phyloP scores from a whole-genome alignment of 257 asterid species.

The Henckelia pumila region DNA sequence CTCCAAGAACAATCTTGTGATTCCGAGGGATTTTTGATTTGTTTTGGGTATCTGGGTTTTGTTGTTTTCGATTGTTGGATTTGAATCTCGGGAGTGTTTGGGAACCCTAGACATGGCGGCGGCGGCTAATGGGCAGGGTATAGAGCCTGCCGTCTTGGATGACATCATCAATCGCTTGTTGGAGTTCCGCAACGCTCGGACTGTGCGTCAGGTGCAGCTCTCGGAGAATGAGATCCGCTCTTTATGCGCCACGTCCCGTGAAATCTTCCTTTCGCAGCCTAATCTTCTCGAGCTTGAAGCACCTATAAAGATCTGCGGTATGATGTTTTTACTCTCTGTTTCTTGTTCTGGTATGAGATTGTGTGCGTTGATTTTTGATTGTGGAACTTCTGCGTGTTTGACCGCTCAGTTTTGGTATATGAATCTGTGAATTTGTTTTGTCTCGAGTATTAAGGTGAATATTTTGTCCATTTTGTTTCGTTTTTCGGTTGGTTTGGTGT shows the following conservation, averaged over 20 bases:
- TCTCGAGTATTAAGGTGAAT: neutral
- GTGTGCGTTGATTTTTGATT: neutral
- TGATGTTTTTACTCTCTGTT: neutral
- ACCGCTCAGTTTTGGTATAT: neutral
- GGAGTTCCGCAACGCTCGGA: conserved; percentile 77
- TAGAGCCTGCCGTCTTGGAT: conserved; percentile 73
- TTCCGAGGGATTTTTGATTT: neutral
- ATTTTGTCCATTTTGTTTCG: neutral
- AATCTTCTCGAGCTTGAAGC: conserved; percentile 96
- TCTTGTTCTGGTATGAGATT: conserved; percentile 1
- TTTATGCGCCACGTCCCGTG: conserved; percentile 71
- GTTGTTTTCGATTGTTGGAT: neutral
- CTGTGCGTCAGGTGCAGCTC: conserved; percentile 83
- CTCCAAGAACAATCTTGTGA: neutral
- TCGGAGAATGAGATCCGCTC: conserved; percentile 91
- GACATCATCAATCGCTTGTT: conserved; percentile 77
- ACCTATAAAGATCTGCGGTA: conserved; percentile 98
- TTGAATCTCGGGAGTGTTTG: neutral
- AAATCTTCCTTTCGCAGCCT: conserved; percentile 85
- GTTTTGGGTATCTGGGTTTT: neutral
- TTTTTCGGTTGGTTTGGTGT: neutral
- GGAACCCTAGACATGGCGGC: conserved; percentile 24
- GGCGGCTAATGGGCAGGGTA: conserved; percentile 70
- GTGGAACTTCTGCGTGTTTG: neutral
- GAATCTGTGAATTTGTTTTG: neutral